Evolutionary conservation across 768 basidiomycete species (phyloP), one percentile per base, ranked within the genome.

Genomic region (Ramaria sp.): DNA sequence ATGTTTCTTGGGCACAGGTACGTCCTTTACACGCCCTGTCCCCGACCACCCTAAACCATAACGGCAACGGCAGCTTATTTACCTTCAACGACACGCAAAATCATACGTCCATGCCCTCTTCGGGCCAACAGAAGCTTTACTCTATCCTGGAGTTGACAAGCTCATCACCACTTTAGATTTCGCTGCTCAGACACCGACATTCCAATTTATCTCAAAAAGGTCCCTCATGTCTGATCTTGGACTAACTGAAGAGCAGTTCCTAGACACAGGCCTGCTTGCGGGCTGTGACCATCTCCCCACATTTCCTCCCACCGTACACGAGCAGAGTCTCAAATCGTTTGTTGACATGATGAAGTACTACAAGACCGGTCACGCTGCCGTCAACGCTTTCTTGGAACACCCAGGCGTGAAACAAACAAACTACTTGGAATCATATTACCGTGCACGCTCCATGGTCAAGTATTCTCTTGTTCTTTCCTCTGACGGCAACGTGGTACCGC

Each of bases 1-100:
- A 98, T 70, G 75, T 91, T 53, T 86, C 93, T 37, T 92, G 90
- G 86, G 88, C 95, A 46, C 95, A 98, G 81, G 94, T 94, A 67
- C 64, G 86, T 76, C 43, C 38, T 55, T 43, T 31, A 30, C 39
- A 48, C 45, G 41, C 53, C 34, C 43, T 38, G 17, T 3, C n/a
- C 22, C 30, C 20, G 33, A 5, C n/a, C 51, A 4, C 33, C 5
- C 34, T 37, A 31, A 47, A 24, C 27, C 22, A n/a, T 17, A n/a
- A n/a, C n/a, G n/a, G n/a, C n/a, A 20, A 45, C 19, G 60, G 37
- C 65, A 97, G 93, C 77, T 99, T 67, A 87, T 94, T 62, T 98
- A 97, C 74, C 83, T 99, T 38, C 86, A 92, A 70, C 84, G 90
- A 53, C 95, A 98, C 72, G 76, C 82, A 31, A 95, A 96, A 69